These are phyloP conservation scores for Lasiosphaeriaceae sp. DNA, from an alignment of 495 filamentous ascomycete species.

Conservation along the genomic window DNA sequence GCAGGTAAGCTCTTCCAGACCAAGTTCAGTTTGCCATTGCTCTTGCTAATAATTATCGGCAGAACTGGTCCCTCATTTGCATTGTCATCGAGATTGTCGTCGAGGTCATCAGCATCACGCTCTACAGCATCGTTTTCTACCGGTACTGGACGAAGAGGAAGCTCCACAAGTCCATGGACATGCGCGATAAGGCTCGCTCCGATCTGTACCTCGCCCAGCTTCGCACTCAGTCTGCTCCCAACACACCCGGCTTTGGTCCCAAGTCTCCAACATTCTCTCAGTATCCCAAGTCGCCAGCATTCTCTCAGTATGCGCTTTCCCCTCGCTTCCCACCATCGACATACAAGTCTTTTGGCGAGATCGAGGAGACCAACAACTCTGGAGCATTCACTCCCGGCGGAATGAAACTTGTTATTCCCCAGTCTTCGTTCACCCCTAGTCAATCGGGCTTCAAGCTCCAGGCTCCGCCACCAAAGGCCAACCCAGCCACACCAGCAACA, in stretches of 20 bases:
- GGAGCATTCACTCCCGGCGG: slow-evolving; percentile 46
- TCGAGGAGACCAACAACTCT: slow-evolving; percentile 35
- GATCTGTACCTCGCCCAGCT: slow-evolving; percentile 96
- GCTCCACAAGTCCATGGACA: slow-evolving; percentile 93
- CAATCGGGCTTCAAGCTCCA: slow-evolving; percentile 71
- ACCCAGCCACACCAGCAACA: slow-evolving; percentile 66
- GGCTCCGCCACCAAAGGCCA: slow-evolving; percentile 72
- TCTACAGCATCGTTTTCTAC: slow-evolving; percentile 95
- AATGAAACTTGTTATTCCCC: slow-evolving; percentile 38
- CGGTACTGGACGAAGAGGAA: slow-evolving; percentile 92
- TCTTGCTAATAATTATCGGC: slow-evolving; percentile 19
- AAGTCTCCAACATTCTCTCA: slow-evolving; percentile 53
- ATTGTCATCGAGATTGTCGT: slow-evolving; percentile 95
- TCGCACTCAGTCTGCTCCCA: slow-evolving; percentile 85
- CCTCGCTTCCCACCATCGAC: slow-evolving; percentile 51
- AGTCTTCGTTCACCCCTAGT: slow-evolving; percentile 40
- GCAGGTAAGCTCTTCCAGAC: slow-evolving; percentile 56
- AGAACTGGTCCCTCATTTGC: slow-evolving; percentile 96
- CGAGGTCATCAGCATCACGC: slow-evolving; percentile 82
- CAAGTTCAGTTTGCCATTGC: not conserved
- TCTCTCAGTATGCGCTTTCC: slow-evolving; percentile 48
- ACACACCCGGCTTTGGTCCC: slow-evolving; percentile 83
- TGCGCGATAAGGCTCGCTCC: slow-evolving; percentile 86
- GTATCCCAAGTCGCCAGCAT: slow-evolving; percentile 56
- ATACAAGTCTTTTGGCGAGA: slow-evolving; percentile 45